Evolutionary conservation across 768 basidiomycete genomes (phyloP).

Genomic region (Hysterangium stoloniferum): DNA sequence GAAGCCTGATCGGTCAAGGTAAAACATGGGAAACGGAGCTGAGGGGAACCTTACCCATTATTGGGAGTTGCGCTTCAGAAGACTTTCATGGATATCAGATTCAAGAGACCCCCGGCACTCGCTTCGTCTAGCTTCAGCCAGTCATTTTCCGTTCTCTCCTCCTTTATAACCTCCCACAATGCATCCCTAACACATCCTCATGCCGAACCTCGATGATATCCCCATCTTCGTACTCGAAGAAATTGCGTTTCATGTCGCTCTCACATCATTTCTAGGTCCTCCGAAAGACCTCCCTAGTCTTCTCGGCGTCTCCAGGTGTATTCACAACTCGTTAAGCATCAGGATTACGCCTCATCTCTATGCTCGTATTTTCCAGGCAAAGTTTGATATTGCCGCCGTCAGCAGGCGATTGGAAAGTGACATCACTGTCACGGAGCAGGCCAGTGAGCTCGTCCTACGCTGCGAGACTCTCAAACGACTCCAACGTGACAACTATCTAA

Average conservation of each 20-base stretch:
- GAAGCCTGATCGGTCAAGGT: no score
- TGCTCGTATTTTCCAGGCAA: slow-evolving; percentile 43
- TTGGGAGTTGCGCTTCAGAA: no score
- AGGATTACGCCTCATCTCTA: slow-evolving; percentile 32
- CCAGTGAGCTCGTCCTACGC: slow-evolving; percentile 11
- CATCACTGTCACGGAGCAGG: background rate
- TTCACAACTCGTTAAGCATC: slow-evolving; percentile 31
- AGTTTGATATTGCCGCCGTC: slow-evolving; percentile 50
- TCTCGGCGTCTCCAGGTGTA: slow-evolving; percentile 33
- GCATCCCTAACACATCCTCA: no score
- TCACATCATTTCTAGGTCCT: slow-evolving; percentile 34
- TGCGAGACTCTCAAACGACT: slow-evolving; percentile 13
- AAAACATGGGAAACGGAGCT: no score
- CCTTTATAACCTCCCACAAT: no score
- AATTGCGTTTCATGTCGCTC: slow-evolving; percentile 43
- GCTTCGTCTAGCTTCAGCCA: no score
- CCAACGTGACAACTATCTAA: background rate
- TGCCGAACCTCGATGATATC: no score
- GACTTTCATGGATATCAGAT: no score
- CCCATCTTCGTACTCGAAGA: no score
- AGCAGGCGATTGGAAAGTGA: slow-evolving; percentile 37
- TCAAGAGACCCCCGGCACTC: no score
- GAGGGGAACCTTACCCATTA: no score
- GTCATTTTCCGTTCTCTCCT: no score
- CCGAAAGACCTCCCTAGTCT: slow-evolving; percentile 43